Evolutionary conservation across 345 rosid genomes (phyloP), one percentile per base, ranked within the genome.

Genomic region (Gossypium thurberi): DNA sequence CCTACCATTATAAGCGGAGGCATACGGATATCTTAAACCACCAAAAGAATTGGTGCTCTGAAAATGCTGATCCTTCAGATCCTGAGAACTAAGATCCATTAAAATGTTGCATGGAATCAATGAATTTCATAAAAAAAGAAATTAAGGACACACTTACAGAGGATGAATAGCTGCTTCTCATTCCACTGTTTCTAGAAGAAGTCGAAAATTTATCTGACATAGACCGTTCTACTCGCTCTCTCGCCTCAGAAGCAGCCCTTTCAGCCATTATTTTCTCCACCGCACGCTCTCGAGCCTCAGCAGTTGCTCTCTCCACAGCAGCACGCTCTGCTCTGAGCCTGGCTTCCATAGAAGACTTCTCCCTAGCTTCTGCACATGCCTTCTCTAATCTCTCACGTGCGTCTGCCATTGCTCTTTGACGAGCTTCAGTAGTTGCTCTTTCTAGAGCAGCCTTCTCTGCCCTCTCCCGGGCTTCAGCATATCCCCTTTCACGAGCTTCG

Each of bases 221-320:
- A 10, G 97, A 84, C 79, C 87, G 84, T 50, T 87, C 93, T 75
- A 86, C 75, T 57, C 90, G 86, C 53, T 85, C 91, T 76, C 93
- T 87, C 50, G 91, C 87, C 78, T 85, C 93, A 76, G 77, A 85
- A 75, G 89, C 84, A 87, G 87, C 85, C 28, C 85, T 91, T 74
- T 87, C 97, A 81, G 87, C 85, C 83, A 77, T 80, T 69, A 82
- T 83, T 69, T 80, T 86, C 78, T 79, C 85, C 20, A 80, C 81
- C 26, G 98, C 97, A 76, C 97, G 97, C 80, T 85, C 94, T 56
- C 97, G 92, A 72, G 91, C 99, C 86, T 91, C 99, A n/a, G 90
- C 75, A 6, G 92, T 86, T 59, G 97, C 99, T 85, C 95, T 87
- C 84, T 92, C 99, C 58, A 90, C 94, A 20, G 92, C 97, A 77